Evolutionary conservation across 179 eudicot species (phyloP).

Genomic region (Actinidia chinensis): DNA sequence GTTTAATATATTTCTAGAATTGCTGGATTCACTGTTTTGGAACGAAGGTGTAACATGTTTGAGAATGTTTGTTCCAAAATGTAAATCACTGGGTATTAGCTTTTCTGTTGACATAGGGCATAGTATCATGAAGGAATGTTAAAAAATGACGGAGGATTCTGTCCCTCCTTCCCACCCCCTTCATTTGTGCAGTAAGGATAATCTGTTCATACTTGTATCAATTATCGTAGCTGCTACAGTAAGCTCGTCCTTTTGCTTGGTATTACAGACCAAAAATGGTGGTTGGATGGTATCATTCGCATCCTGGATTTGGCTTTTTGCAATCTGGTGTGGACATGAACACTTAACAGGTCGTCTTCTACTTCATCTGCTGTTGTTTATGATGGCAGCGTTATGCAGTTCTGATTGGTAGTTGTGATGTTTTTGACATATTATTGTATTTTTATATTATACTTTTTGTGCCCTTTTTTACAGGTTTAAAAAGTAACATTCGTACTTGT

Average conservation of each 20-base stretch:
- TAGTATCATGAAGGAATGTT: too few species aligned
- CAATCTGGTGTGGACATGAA: constrained; percentile 91
- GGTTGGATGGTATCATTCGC: constrained; percentile 76
- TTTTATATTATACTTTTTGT: too few species aligned
- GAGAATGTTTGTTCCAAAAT: too few species aligned
- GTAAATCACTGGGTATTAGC: too few species aligned
- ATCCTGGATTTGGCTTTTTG: constrained; percentile 97
- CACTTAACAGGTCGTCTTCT: constrained; percentile 71
- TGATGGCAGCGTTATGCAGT: constrained; percentile 1
- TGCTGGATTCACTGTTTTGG: too few species aligned
- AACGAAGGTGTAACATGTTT: too few species aligned
- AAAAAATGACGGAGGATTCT: too few species aligned
- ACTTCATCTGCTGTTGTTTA: neutral
- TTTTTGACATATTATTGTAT: neutral
- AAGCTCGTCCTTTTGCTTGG: constrained; percentile 8
- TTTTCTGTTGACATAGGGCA: too few species aligned
- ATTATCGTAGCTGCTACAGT: neutral
- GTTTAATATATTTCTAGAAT: too few species aligned
- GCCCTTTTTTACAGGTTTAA: too few species aligned
- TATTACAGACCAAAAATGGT: constrained; percentile 75
- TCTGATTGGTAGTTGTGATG: too few species aligned
- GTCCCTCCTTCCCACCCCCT: neutral
- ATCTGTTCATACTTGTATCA: neutral
- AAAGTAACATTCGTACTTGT: too few species aligned
- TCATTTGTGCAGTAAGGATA: neutral